Evolutionary conservation across 148 eudicot genomes (phyloP).

Genomic region (Camellia japonica): DNA sequence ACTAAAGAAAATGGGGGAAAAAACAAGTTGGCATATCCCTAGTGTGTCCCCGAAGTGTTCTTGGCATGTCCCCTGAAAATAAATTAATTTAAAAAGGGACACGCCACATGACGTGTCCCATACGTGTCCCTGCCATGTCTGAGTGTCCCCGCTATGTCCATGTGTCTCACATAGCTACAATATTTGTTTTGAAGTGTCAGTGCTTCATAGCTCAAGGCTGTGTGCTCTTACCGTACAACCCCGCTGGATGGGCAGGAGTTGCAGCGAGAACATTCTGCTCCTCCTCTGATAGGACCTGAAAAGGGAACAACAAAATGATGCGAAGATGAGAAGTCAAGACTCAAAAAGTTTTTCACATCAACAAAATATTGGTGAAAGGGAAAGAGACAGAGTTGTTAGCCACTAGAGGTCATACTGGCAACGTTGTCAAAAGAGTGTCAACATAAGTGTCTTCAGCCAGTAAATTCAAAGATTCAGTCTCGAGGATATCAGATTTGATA

Average conservation of each 20-base stretch:
- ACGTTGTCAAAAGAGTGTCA: constrained; percentile 64
- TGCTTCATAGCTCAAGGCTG: neutral
- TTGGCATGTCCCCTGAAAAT: too few species aligned
- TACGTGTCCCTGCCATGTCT: too few species aligned
- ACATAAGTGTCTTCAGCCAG: constrained; percentile 52
- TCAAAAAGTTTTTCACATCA: neutral
- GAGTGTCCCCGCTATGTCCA: too few species aligned
- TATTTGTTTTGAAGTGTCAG: too few species aligned
- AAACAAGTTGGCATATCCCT: too few species aligned
- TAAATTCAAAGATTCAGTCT: constrained; percentile 54
- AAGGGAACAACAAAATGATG: constrained; percentile 10
- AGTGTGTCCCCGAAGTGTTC: too few species aligned
- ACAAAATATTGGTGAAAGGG: neutral
- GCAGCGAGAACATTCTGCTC: constrained; percentile 79
- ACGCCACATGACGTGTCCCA: too few species aligned
- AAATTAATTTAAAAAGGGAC: too few species aligned
- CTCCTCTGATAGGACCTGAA: constrained; percentile 72
- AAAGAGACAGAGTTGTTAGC: neutral
- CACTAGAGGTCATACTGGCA: constrained; percentile 55
- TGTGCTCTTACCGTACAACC: constrained; percentile 61
- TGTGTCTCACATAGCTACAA: too few species aligned
- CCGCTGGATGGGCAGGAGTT: constrained; percentile 93
- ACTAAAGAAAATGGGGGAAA: too few species aligned
- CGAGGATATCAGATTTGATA: constrained; percentile 54
- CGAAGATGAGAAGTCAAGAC: constrained; percentile 1